phyloP scores from a whole-genome alignment of 352 stramenopile genomes.

The Aphanomyces euteiches region DNA sequence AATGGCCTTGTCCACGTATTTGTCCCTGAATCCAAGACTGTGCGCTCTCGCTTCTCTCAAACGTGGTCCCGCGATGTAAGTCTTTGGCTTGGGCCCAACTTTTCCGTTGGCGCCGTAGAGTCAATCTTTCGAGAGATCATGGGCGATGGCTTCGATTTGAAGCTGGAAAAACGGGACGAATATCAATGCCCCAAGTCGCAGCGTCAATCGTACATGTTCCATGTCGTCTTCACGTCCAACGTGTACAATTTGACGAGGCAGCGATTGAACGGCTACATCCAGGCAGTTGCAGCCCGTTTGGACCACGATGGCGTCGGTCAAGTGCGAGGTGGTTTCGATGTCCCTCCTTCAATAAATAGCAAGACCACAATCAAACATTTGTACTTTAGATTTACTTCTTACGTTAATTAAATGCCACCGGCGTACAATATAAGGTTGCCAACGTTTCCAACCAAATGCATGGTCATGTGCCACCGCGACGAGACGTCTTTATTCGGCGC shows the following conservation, averaged over 20 bases:
- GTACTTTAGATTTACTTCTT: not conserved
- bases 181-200: slow-evolving; percentile 53
- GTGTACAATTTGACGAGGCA: slow-evolving; percentile 15
- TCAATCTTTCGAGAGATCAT: slow-evolving; percentile 50
- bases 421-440: slow-evolving; percentile 75
- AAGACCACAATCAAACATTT: not conserved
- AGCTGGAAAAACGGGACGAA: slow-evolving; percentile 34
- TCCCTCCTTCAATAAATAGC: not conserved
- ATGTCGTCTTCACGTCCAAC: slow-evolving; percentile 32
- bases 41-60: slow-evolving; percentile 46
- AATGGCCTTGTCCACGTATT: slow-evolving; percentile 74
- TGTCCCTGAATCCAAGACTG: slow-evolving; percentile 37
- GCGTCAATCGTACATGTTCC: slow-evolving; percentile 57
- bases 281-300: not conserved
- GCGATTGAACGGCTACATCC: not conserved
- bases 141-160: slow-evolving; percentile 34
- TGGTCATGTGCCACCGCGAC: slow-evolving; percentile 71
- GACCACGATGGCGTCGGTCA: not conserved
- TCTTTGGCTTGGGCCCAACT: slow-evolving; percentile 63
- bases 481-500: slow-evolving; percentile 58
- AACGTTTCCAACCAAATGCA: slow-evolving; percentile 72
- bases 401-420: slow-evolving; percentile 31
- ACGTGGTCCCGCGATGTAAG: slow-evolving; percentile 60
- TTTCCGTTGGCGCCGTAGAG: slow-evolving; percentile 42
- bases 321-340: not conserved